phyloP scores from a whole-genome alignment of 208 protist species.

The Leishmania lainsoni region DNA sequence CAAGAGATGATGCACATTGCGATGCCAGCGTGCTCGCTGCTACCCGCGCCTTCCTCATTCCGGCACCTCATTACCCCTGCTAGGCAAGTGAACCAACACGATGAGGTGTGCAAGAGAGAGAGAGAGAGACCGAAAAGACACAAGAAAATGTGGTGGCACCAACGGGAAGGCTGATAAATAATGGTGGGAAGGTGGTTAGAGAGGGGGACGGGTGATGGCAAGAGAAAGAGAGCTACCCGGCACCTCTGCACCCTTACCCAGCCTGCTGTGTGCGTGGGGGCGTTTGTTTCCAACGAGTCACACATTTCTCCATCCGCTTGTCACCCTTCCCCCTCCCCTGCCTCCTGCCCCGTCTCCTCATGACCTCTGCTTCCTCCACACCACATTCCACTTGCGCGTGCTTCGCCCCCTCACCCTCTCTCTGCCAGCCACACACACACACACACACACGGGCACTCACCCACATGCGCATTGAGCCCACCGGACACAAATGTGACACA shows the following conservation, averaged over 20 bases:
- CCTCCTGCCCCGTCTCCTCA: neutral
- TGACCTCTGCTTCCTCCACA: neutral
- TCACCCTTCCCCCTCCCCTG: neutral
- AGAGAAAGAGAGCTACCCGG: neutral
- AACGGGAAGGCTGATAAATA: neutral
- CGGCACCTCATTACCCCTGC: neutral
- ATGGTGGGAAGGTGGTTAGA: neutral
- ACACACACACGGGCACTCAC: neutral
- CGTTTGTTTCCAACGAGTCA: neutral
- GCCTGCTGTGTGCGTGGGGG: neutral
- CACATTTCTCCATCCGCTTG: neutral
- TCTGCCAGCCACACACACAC: constrained; percentile 1
- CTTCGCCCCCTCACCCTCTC: neutral
- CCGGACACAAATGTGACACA: neutral
- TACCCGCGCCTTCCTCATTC: neutral
- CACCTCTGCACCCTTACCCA: neutral
- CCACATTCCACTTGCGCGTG: neutral
- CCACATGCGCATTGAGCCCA: neutral
- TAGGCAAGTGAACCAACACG: neutral
- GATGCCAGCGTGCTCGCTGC: neutral
- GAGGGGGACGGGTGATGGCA: neutral
- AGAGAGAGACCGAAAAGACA: neutral
- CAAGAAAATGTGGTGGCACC: neutral
- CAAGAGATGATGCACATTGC: neutral
- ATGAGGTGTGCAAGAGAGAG: neutral